These are phyloP conservation scores for Trichoderma virens DNA, from an alignment of 495 filamentous ascomycete species.

Conservation along the genomic window DNA sequence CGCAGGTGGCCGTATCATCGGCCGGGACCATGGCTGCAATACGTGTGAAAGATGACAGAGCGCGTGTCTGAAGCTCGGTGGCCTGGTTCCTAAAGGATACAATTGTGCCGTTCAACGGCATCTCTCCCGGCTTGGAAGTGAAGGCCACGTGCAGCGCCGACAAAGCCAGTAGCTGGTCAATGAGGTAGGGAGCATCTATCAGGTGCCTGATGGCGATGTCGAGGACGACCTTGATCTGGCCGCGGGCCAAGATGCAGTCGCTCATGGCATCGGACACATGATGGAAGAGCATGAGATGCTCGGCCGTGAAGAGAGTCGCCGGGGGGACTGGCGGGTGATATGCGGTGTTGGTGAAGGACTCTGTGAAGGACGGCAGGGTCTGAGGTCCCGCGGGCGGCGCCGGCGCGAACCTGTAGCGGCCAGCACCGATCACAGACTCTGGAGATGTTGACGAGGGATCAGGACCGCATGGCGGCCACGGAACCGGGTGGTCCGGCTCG, in stretches of 20 bases:
- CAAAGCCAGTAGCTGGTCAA: slow-evolving; percentile 33
- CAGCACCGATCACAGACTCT: neutral
- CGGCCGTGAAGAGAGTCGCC: slow-evolving; percentile 14
- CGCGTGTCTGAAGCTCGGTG: slow-evolving; percentile 31
- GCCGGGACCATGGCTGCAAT: neutral
- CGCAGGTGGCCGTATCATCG: slow-evolving; percentile 22
- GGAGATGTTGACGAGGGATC: neutral
- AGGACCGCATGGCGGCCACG: neutral
- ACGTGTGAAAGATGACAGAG: slow-evolving; percentile 27
- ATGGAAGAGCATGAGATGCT: slow-evolving; percentile 23
- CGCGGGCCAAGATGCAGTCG: neutral
- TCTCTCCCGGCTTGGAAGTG: slow-evolving; percentile 11
- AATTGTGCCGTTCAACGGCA: neutral
- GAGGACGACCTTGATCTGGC: slow-evolving; percentile 10
- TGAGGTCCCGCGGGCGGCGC: neutral
- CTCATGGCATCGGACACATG: slow-evolving; percentile 12
- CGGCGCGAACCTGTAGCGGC: neutral
- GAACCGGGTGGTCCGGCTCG: slow-evolving; percentile 1
- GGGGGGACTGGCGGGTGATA: slow-evolving; percentile 5
- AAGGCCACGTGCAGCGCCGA: slow-evolving; percentile 32
- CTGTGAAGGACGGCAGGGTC: slow-evolving; percentile 3
- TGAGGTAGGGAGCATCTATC: slow-evolving; percentile 29
- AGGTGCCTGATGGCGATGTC: slow-evolving; percentile 13
- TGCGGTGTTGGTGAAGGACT: slow-evolving; percentile 1
- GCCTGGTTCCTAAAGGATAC: slow-evolving; percentile 27